phyloP scores from a whole-genome alignment of 139 green algal species.

The Tetradesmus lagerheimii region DNA sequence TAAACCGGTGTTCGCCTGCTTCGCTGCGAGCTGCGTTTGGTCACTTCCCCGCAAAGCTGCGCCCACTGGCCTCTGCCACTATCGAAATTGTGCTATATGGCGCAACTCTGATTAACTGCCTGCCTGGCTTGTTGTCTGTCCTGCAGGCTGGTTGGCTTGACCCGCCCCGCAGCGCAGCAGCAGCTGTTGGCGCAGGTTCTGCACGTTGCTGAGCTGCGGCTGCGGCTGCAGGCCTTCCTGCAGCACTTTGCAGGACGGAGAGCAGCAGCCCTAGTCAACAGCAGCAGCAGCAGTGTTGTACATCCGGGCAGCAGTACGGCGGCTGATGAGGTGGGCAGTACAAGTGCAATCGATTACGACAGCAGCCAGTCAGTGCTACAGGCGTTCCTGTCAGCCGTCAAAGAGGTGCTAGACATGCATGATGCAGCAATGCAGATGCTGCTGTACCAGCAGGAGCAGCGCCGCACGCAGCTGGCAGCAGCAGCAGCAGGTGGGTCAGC shows the following conservation, averaged over 20 bases:
- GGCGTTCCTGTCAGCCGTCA: constrained; percentile 7
- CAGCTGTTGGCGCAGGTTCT: constrained; percentile 5
- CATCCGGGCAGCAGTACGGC: background rate
- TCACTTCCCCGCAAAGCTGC: too few relatives aligned
- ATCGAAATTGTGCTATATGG: too few relatives aligned
- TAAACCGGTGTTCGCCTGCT: too few relatives aligned
- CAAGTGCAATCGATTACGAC: background rate
- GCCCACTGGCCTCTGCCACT: too few relatives aligned
- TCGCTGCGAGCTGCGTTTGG: too few relatives aligned
- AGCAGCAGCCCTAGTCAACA: background rate
- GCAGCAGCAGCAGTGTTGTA: background rate
- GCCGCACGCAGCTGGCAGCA: background rate
- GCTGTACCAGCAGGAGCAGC: background rate
- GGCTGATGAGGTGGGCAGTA: too few relatives aligned
- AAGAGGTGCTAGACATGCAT: constrained; percentile 9
- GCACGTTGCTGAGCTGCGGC: constrained; percentile 27
- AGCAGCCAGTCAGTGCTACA: constrained; percentile 1
- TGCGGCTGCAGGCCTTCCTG: constrained; percentile 26
- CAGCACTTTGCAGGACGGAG: constrained; percentile 21
- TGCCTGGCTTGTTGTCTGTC: background rate
- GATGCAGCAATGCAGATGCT: constrained; percentile 24
- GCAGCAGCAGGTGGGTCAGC: background rate
- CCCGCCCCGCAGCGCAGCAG: background rate
- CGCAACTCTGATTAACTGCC: too few relatives aligned
- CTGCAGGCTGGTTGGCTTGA: background rate